phyloP scores from a whole-genome alignment of 495 filamentous ascomycete genomes.

The Mytilinidion resinicola region DNA sequence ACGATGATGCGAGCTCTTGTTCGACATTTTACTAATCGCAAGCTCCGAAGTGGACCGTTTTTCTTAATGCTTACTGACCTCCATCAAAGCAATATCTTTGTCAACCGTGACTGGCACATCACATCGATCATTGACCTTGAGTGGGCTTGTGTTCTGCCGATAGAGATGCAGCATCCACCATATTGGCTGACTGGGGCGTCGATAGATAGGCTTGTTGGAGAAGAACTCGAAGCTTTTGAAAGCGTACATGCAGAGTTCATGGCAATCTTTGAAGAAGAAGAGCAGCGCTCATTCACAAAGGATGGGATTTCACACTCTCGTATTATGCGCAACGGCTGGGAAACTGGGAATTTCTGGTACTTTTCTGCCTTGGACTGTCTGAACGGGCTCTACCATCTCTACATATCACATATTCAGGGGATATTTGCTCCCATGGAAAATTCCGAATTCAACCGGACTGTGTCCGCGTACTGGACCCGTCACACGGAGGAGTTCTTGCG shows the following conservation, averaged over 20 bases:
- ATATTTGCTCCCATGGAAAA: too few relatives aligned
- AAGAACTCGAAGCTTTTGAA: neutral
- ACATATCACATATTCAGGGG: too few relatives aligned
- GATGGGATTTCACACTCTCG: neutral
- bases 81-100: neutral
- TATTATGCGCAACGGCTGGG: neutral
- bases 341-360: neutral
- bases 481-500: too few relatives aligned
- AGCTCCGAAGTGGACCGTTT: neutral
- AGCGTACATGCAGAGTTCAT: neutral
- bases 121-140: neutral
- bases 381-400: too few relatives aligned
- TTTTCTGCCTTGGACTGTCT: neutral
- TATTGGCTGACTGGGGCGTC: neutral
- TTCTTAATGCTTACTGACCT: neutral
- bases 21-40: too few relatives aligned
- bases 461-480: too few relatives aligned
- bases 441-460: too few relatives aligned
- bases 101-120: neutral
- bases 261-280: neutral
- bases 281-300: neutral
- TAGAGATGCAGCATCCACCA: neutral
- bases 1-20: too few relatives aligned
- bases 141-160: neutral
- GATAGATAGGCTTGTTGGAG: neutral